Conservation (phyloP, 2,329 filamentous ascomycete species). For the Plectosphaerella sp. region DNA sequence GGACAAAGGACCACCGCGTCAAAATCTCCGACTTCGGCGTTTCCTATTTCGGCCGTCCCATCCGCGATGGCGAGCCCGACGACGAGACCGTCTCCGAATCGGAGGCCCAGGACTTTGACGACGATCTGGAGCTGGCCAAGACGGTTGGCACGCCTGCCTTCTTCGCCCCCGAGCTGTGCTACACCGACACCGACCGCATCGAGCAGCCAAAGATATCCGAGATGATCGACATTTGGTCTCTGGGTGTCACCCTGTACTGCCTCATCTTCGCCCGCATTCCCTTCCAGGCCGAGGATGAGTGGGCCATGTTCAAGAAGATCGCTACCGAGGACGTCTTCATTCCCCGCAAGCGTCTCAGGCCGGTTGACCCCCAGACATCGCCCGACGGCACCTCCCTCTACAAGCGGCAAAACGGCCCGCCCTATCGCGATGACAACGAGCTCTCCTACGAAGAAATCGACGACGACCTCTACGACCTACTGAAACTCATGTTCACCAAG, state of each 20-base stretch:
- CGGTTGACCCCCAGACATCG: constrained; percentile 59
- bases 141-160: constrained; percentile 97
- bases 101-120: constrained; percentile 82
- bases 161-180: constrained; percentile 94
- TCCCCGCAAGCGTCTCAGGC: constrained; percentile 74
- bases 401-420: constrained; percentile 54
- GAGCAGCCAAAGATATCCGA: constrained; percentile 77
- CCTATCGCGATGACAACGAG: constrained; percentile 72
- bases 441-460: constrained; percentile 84
- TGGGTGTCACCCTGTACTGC: constrained; percentile 94
- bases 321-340: constrained; percentile 92
- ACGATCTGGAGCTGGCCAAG: constrained; percentile 94
- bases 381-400: constrained; percentile 51
- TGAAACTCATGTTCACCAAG: constrained; percentile 78
- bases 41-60: constrained; percentile 89
- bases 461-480: constrained; percentile 71
- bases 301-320: constrained; percentile 86
- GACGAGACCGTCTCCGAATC: constrained; percentile 72
- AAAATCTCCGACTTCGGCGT: constrained; percentile 99
- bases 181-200: constrained; percentile 64
- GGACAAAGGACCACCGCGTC: constrained; percentile 77
- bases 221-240: constrained; percentile 95
- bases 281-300: constrained; percentile 88
- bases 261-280: constrained; percentile 91
- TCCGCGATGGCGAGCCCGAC: constrained; percentile 75